Percentiles rank a stretch among this genome's conserved stretches.
phyloP scores from a whole-genome alignment of 1,284 basidiomycete species.

The Caloboletus inedulis region DNA sequence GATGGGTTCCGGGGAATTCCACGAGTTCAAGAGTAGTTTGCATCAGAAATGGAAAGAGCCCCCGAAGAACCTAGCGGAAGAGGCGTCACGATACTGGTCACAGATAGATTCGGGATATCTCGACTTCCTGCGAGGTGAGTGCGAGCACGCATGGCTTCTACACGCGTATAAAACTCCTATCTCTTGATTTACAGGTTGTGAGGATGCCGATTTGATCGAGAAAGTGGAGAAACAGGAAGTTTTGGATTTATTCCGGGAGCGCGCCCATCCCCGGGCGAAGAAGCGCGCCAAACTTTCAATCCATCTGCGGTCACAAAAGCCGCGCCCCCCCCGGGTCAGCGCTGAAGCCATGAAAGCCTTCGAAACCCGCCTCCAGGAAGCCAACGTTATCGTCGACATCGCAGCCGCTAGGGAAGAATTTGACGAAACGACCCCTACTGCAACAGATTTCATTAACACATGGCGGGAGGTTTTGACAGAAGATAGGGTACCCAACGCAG shows the following conservation, averaged over 20 bases:
- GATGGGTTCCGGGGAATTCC: conserved; percentile 63
- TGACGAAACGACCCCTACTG: conserved; percentile 44
- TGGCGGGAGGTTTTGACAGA: conserved; percentile 56
- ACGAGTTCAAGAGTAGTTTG: conserved; percentile 60
- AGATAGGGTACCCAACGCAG: conserved; percentile 39
- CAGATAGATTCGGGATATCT: conserved; percentile 71
- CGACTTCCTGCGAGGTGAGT: conserved; percentile 64
- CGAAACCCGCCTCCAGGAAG: conserved; percentile 49
- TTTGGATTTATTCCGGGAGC: conserved; percentile 66
- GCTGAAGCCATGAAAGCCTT: conserved; percentile 64
- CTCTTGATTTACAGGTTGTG: conserved; percentile 14
- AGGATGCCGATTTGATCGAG: conserved; percentile 26
- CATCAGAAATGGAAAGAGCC: conserved; percentile 66
- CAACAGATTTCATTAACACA: conserved; percentile 47
- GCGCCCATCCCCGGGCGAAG: conserved; percentile 69
- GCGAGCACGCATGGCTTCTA: background rate
- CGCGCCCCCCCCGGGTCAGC: conserved; percentile 61
- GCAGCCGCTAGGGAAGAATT: conserved; percentile 46
- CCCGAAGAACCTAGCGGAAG: conserved; percentile 71
- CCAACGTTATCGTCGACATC: conserved; percentile 53
- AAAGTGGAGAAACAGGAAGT: conserved; percentile 75
- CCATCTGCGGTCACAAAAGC: conserved; percentile 73
- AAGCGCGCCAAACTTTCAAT: conserved; percentile 78
- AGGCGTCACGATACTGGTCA: conserved; percentile 61
- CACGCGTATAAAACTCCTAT: background rate